Base-by-base conservation (phyloP, 306 rosid genomes). In the Cajanus cajan region DNA sequence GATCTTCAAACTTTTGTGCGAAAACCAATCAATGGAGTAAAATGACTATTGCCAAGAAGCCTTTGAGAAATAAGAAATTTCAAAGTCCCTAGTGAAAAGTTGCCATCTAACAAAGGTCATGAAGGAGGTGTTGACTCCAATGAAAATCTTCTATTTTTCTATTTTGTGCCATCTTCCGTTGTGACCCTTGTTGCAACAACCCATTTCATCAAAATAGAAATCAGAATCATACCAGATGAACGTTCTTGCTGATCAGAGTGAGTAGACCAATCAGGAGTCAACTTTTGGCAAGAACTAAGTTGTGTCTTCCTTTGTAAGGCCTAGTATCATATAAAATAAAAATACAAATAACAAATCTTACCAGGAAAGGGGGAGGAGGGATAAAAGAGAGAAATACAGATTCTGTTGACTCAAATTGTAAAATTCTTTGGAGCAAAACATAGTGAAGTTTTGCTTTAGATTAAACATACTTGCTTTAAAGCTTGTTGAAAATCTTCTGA, bases 401-500 rank as follows among this genome's bases (percentile, higher is more conserved):
- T 73, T 85, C 68, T 58, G 22, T 67, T 14, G 62, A 71, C 25
- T 71, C 81, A 76, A 65, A 67, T 36, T 51, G 47, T 69, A 68
- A 83, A 61, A 55, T 77, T 10, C 25, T 22, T 39, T 11, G 72
- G 54, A 54, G 65, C 59, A 37, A 74, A 82, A 64, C 55, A 80
- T 80, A 36, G 7, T 7, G 25, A 43, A 59, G 28, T 8, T 44
- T 34, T 31, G 50, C 25, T 51, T 36, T 54, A 59, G 21, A 44
- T 51, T 63, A 78, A 66, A 58, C 86, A 54, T 82, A 87, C 90
- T 68, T 87, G 85, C 83, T 87, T 73, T 80, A 87, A 80, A 79
- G 90, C 90, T n/a, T 68, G 86, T 84, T 90, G 94, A 82, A 87
- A 90, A 77, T 87, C 91, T 70, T 80, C 54, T 45, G 87, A 78